Base-by-base conservation (phyloP, 2,329 filamentous ascomycete species). In the Lomentospora prolificans region DNA sequence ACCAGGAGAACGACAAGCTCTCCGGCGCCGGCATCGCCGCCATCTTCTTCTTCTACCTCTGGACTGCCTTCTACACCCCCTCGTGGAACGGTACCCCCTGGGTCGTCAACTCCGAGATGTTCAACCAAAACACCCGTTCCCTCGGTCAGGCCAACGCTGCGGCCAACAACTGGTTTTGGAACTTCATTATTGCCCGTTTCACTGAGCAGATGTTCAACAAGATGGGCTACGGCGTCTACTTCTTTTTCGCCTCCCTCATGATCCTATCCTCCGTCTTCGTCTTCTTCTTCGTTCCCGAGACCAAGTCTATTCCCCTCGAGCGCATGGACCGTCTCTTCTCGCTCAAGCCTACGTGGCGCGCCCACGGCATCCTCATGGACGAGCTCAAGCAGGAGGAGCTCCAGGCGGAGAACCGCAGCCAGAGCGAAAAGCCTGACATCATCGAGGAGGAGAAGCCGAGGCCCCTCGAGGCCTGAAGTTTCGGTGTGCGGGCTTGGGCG, bases 121-220 rank as follows among this genome's bases (percentile, higher is more conserved):
- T 67, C 44, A 64, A 65, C 2, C 61, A 61, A 19, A 59, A 58
- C 27, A 62, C 67, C 19, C 64, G 65, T 5, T 64, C 64, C 14
- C 60, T 69, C 2, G 62, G 60, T 10, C 62, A 68, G 52, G 86
- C 87, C 8, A 85, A 78, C 36, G 87, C 87, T 0, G 81, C 85
- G 0, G 81, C 81, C 2, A 85, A 80, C 69, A 88, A 89, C 68
- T 89, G 86, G 86, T 76, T 85, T 63, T 85, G 74, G 73, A 88
- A 87, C 67, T 69, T 69, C 56, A 61, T 63, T 50, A 61, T 68
- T 7, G 62, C 62, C 7, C 64, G 66, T 51, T 64, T 63, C 36
- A 61, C 62, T 1, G 63, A 65, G 8, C 64, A 67, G 51, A 68
- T 67, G 65, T 60, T 67, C 87, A 88, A 66, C 75, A 88, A 64